phyloP scores from a whole-genome alignment of 306 rosid genomes.

The Rosa multiflora region DNA sequence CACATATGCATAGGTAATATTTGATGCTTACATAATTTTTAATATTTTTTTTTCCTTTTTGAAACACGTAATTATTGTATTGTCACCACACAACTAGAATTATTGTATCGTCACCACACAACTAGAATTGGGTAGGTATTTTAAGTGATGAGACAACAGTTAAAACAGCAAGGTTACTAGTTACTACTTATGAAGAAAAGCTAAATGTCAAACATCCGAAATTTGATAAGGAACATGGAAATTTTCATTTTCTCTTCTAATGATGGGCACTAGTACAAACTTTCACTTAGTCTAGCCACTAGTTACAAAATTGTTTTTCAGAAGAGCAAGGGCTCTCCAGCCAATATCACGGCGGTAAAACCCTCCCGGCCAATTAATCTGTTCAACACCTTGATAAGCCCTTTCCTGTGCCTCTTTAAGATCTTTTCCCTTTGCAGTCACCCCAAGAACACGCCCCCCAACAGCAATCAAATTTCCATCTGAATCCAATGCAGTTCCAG shows the following conservation, averaged over 20 bases:
- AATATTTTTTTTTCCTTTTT: neutral
- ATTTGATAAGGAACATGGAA: neutral
- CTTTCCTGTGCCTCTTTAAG: constrained; percentile 78
- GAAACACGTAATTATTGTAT: neutral
- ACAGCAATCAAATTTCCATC: constrained; percentile 68
- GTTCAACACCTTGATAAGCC: constrained; percentile 70
- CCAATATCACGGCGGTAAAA: constrained; percentile 90
- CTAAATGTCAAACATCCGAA: neutral
- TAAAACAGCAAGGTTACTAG: neutral
- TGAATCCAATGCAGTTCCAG: constrained; percentile 79
- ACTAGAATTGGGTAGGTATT: neutral
- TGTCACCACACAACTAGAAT: neutral
- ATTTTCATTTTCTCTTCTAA: neutral
- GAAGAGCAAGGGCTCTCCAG: constrained; percentile 93
- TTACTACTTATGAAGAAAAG: neutral
- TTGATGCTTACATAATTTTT: neutral
- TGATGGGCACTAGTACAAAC: neutral
- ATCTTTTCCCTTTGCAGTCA: constrained; percentile 77
- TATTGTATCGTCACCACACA: neutral
- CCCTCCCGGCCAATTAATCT: constrained; percentile 80
- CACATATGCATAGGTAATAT: neutral
- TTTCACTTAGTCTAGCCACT: constrained; percentile 29
- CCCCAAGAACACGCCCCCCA: constrained; percentile 96
- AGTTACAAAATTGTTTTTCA: constrained; percentile 38
- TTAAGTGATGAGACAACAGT: neutral